Conservation (phyloP, 768 basidiomycete species). For the Cyclocybe aegerita region DNA sequence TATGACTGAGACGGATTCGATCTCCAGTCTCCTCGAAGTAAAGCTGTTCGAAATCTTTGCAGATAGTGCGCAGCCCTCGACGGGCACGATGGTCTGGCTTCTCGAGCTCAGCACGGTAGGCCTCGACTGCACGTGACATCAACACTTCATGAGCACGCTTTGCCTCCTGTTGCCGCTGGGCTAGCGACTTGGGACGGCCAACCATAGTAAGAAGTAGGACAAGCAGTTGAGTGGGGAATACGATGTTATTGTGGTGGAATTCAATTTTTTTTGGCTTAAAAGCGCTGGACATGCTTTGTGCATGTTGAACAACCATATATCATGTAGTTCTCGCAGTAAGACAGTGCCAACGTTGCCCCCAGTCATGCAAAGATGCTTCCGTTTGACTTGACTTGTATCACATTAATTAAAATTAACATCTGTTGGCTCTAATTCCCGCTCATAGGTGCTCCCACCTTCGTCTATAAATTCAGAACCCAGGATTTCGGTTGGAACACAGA, state of each 20-base stretch:
- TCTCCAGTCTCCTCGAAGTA: conserved; percentile 2
- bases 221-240: neutral
- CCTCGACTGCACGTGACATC: conserved; percentile 3
- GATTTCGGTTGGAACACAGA: neutral
- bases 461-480: neutral
- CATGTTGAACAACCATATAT: neutral
- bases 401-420: neutral
- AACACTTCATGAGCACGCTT: neutral
- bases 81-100: neutral
- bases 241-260: neutral
- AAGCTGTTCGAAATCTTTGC: neutral
- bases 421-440: neutral
- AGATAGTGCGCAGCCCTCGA: conserved; percentile 2
- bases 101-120: conserved; percentile 4
- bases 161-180: neutral
- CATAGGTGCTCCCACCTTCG: neutral
- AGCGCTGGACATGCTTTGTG: neutral
- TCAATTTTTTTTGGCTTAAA: neutral
- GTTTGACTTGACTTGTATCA: no score
- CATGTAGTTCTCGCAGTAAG: neutral
- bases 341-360: neutral
- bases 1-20: conserved; percentile 1
- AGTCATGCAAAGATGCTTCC: no score
- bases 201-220: conserved; percentile 3
- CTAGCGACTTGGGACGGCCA: conserved; percentile 3